Evolutionary conservation across 2,329 filamentous ascomycete genomes (phyloP).

Genomic region (Polychaeton citri): DNA sequence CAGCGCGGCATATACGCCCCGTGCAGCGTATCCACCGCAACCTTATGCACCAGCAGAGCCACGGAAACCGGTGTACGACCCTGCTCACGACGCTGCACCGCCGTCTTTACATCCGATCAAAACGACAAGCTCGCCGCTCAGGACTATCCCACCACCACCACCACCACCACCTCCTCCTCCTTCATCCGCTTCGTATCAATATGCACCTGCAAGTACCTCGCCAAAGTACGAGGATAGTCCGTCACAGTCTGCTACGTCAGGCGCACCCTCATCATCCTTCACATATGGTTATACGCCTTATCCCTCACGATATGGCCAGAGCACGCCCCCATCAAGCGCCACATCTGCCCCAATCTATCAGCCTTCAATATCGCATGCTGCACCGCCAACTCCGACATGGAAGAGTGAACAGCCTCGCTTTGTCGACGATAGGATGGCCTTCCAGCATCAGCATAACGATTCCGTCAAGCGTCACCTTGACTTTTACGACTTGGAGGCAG

Average conservation of each 20-base stretch:
- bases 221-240: conserved; percentile 24
- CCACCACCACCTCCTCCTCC: conserved; percentile 24
- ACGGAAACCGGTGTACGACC: background rate
- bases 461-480: conserved; percentile 52
- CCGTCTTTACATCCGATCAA: conserved; percentile 9
- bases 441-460: conserved; percentile 28
- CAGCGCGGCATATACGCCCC: conserved; percentile 15
- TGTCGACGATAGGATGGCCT: conserved; percentile 12
- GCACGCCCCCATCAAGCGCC: conserved; percentile 21
- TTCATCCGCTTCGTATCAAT: conserved; percentile 22
- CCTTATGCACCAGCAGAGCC: conserved; percentile 5
- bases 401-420: conserved; percentile 13
- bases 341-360: conserved; percentile 27
- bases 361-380: conserved; percentile 27
- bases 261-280: conserved; percentile 24
- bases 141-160: conserved; percentile 7
- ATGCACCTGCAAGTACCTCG: conserved; percentile 10
- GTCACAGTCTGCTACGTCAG: conserved; percentile 21
- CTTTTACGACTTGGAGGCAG: conserved; percentile 45
- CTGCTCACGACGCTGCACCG: background rate
- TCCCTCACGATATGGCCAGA: conserved; percentile 27
- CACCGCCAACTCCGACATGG: conserved; percentile 22
- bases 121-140: background rate
- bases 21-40: conserved; percentile 11
- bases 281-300: conserved; percentile 29